These are phyloP conservation scores for Paecilomyces sp. DNA, from an alignment of 2,329 filamentous ascomycete species.

Conservation along the genomic window DNA sequence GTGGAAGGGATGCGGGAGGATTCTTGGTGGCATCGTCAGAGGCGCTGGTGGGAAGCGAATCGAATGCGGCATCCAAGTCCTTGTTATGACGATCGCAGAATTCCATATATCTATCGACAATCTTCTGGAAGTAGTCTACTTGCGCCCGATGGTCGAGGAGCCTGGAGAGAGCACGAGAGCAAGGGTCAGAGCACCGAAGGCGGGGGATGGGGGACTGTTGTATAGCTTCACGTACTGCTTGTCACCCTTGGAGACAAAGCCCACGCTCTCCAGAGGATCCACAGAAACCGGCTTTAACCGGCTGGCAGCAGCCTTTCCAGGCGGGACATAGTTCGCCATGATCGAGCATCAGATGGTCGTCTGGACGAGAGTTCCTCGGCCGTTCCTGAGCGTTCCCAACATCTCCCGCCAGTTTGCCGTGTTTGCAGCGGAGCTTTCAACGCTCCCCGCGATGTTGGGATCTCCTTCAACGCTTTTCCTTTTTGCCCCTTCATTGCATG, in stretches of 20 bases:
- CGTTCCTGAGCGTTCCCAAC: neutral
- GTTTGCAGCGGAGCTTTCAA: conserved; percentile 11
- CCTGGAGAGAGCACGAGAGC: conserved; percentile 33
- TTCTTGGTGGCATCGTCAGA: conserved; percentile 33
- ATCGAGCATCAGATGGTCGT: neutral
- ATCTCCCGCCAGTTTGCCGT: conserved; percentile 17
- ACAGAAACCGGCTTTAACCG: conserved; percentile 65
- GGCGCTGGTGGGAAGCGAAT: conserved; percentile 47
- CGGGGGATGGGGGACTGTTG: neutral
- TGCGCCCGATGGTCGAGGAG: conserved; percentile 70
- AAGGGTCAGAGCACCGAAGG: conserved; percentile 7
- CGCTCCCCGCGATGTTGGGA: neutral
- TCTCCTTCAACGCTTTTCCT: neutral
- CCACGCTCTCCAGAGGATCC: conserved; percentile 74
- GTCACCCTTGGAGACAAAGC: conserved; percentile 87
- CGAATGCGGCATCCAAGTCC: conserved; percentile 68
- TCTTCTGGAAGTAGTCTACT: conserved; percentile 78
- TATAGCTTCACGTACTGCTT: conserved; percentile 52
- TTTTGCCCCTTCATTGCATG: neutral
- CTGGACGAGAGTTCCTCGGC: neutral
- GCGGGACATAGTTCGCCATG: conserved; percentile 17
- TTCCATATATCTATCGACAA: conserved; percentile 80
- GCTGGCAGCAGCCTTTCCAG: conserved; percentile 15
- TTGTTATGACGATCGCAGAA: conserved; percentile 74
- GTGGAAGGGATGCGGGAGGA: conserved; percentile 23